Base-by-base conservation (phyloP, 768 basidiomycete species). In the Clathrus columnatus region DNA sequence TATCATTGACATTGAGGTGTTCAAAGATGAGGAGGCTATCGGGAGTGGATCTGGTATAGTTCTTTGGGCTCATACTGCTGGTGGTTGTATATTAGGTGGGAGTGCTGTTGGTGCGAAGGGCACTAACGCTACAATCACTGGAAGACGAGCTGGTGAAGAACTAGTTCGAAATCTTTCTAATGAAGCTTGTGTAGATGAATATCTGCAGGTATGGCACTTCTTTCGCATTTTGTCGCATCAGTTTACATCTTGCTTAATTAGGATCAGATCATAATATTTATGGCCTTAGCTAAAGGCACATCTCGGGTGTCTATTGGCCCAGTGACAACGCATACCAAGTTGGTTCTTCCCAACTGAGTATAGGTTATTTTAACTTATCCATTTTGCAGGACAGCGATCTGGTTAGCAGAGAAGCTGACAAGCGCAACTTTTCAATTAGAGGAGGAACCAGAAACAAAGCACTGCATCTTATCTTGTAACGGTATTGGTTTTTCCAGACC, bases 231-330 rank as follows among this genome's bases (percentile, higher is more conserved):
- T 46, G 48, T 16, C 42, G 42, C n/a, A 26, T 42, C 26, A 23
- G 50, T 23, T 48, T 71, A 27, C 54, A n/a, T n/a, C n/a, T n/a
- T 30, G 44, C 14, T 7, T n/a, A 21, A 28, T 26, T 16, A 87
- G 73, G 88, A 91, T 65, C 87, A 90, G 63, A 82, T 89, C 18
- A 80, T 89, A 46, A 77, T 89, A 32, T 83, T 87, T 63, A 79
- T 89, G 69, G 85, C 85, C 7, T 72, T 90, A 17, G 85, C 87
- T 7, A 67, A 81, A 48, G 85, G 85, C 4, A 74, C 61, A 23
- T 88, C 85, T 10, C 71, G 70, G 51, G 71, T 90, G 24, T 73
- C 71, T 46, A 76, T 69, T 23, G 77, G 79, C 1, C 84, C 80
- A 4, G 61, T 89, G 29, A 81, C 76, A 20, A 66, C 85, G 58